Evolutionary conservation across 371 early-diverging fungal genomes (phyloP), one percentile per base, ranked within the genome.

Genomic region (Mortierella sp.): DNA sequence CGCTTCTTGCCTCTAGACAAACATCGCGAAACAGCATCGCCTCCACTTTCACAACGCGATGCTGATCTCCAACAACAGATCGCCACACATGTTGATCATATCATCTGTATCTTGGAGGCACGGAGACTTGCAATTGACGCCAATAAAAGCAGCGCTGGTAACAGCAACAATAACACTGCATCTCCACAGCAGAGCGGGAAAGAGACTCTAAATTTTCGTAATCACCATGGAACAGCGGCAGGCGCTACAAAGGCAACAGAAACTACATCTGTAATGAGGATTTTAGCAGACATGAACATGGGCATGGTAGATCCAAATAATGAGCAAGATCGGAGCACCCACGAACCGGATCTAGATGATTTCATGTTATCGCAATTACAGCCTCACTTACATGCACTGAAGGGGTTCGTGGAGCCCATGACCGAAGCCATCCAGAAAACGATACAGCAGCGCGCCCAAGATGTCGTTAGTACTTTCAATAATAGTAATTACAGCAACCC

Each of bases 1-100:
- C 75, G 80, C 20, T 79, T 79, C 69, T 49, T 79, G 3, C 66
- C 80, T 11, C 62, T 70, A 32, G 74, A 68, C 59, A 71, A 66
- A 26, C 58, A 65, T 45, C 61, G 16, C 20, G n/a, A 39, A 24
- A 16, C 24, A 9, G 26, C 10, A 8, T 18, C 62, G 3, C n/a
- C 32, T 12, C 30, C 24, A 14, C 55, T 73, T 11, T 20, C 67
- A 0, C 10, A 30, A 30, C 63, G 57, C n/a, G 45, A 37, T 3
- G 73, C 66, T 11, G 68, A 66, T 32, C 64, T 75, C 5, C 80
- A 79, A 26, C 57, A 64, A 18, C 72, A 75, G 28, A 58, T 71
- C 18, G 71, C 75, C 12, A 20, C 30, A 12, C 75, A 74, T 51
- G 54, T 79, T 49, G 80, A 79, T 54, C 71, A 61, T 26, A 71